Evolutionary conservation across 2,329 filamentous ascomycete genomes (phyloP).

Genomic region (Bipolaris bicolor): DNA sequence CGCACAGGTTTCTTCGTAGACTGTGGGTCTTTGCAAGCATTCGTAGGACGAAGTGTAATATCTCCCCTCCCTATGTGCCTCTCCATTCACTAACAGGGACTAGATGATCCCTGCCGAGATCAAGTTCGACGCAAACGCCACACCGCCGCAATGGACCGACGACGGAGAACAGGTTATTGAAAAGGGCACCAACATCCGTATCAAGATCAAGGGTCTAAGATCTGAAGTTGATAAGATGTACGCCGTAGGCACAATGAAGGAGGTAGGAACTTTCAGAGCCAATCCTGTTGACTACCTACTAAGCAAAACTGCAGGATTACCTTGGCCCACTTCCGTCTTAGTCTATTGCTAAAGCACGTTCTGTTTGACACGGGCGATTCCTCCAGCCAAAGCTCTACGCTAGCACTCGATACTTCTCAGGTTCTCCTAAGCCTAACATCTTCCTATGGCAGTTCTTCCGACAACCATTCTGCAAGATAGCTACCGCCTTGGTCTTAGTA

Average conservation of each 20-base stretch:
- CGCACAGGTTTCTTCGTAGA: constrained; percentile 89
- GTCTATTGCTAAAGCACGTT: constrained; percentile 2
- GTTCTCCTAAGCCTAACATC: not conserved
- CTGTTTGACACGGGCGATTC: not conserved
- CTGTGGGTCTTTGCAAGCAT: constrained; percentile 77
- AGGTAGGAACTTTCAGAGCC: constrained; percentile 49
- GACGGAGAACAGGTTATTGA: constrained; percentile 94
- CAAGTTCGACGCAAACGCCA: constrained; percentile 93
- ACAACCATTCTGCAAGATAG: not conserved
- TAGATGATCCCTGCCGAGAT: constrained; percentile 91
- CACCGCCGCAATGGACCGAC: constrained; percentile 95
- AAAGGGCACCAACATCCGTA: constrained; percentile 87
- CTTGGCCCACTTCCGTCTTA: constrained; percentile 47
- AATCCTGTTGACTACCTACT: constrained; percentile 15
- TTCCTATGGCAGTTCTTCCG: not conserved
- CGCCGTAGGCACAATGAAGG: constrained; percentile 97
- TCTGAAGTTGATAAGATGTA: constrained; percentile 95
- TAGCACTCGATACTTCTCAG: not conserved
- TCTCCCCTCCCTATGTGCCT: constrained; percentile 40
- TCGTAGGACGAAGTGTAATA: constrained; percentile 79
- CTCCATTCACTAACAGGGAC: constrained; percentile 21
- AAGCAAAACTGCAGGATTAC: constrained; percentile 43
- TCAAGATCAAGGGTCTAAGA: constrained; percentile 93
- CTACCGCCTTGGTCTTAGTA: not conserved
- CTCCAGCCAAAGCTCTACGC: not conserved